Evolutionary conservation across 768 basidiomycete genomes (phyloP).

Genomic region (Lentinula edodes): DNA sequence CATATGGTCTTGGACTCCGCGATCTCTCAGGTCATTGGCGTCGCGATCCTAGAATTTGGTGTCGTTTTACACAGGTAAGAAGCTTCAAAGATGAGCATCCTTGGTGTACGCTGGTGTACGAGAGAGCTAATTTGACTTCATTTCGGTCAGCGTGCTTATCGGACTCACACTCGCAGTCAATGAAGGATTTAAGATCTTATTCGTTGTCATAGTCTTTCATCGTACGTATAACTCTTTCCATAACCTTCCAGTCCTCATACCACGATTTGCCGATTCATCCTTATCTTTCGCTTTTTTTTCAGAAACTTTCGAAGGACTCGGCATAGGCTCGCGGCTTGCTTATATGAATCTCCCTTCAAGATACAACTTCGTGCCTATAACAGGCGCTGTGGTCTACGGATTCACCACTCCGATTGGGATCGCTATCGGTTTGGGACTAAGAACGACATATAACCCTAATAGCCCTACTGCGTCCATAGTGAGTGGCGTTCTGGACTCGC

Average conservation of each 20-base stretch:
- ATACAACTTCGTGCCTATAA: constrained; percentile 53
- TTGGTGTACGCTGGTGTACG: too few relatives aligned
- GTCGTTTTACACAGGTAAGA: constrained; percentile 75
- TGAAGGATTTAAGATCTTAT: constrained; percentile 73
- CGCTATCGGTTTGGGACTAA: constrained; percentile 74
- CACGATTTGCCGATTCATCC: not conserved
- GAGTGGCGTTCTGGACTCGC: constrained; percentile 78
- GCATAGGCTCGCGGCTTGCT: constrained; percentile 86
- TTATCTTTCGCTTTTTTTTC: not conserved
- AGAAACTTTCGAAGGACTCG: constrained; percentile 95
- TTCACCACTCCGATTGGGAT: constrained; percentile 86
- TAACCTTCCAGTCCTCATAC: not conserved
- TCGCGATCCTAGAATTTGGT: constrained; percentile 93
- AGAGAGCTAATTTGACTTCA: not conserved
- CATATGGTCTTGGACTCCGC: constrained; percentile 28
- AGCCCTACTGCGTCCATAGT: constrained; percentile 74
- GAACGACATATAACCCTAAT: constrained; percentile 75
- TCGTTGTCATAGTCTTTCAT: constrained; percentile 87
- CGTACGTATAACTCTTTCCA: constrained; percentile 47
- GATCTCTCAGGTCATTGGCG: constrained; percentile 72
- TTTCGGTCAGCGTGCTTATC: constrained; percentile 58
- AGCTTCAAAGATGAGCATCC: too few relatives aligned
- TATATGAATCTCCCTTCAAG: constrained; percentile 54
- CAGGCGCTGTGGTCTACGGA: constrained; percentile 62
- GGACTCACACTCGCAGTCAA: constrained; percentile 93